Base-by-base conservation (phyloP, 768 basidiomycete species). In the Holtermanniella nyarrowii region DNA sequence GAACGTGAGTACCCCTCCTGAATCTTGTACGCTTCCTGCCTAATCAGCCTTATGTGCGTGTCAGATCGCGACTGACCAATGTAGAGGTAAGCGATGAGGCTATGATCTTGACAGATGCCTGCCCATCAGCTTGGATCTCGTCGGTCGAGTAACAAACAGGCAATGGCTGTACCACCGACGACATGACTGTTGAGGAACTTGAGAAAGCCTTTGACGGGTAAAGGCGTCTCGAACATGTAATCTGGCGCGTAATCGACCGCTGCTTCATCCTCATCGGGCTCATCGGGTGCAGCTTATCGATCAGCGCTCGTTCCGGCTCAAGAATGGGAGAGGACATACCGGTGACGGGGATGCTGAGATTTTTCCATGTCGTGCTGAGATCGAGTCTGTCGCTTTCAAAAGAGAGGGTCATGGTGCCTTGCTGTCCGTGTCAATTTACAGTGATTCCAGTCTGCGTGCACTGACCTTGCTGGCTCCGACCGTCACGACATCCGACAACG, bases 21-120 rank as follows among this genome's bases (percentile, higher is more conserved):
- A 56, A 26, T 68, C 62, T 40, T 59, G 57, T 14, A 68, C 55
- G 26, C 61, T 66, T 25, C 69, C 69, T 71, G 42, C 14, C 16
- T 23, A 24, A 5, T 4, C 13, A 10, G 10, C 21, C 20, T 26
- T n/a, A n/a, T n/a, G n/a, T 5, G 23, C 41, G 41, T n/a, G 3
- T 22, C 7, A 44, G 11, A 44, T 16, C 11, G 13, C 12, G 18
- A 56, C 69, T 50, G 18, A 69, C 69, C 70, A 41, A 71, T 71
- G 42, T 71, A 71, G 7, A 71, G 63, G 49, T 71, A 71, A 4
- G 66, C 68, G 20, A 71, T 71, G 46, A 71, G 26, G 48, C 70
- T 69, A 46, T 68, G 66, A 21, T 59, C 54, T 50, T 66, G 60
- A 42, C 68, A 71, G 37, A 71, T 61, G 54, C 69, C 69, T 71